A percentile compares a stretch with the other conserved stretches of the same genome.
phyloP scores from a whole-genome alignment of 768 basidiomycete genomes.

The Pleurotus platypus region DNA sequence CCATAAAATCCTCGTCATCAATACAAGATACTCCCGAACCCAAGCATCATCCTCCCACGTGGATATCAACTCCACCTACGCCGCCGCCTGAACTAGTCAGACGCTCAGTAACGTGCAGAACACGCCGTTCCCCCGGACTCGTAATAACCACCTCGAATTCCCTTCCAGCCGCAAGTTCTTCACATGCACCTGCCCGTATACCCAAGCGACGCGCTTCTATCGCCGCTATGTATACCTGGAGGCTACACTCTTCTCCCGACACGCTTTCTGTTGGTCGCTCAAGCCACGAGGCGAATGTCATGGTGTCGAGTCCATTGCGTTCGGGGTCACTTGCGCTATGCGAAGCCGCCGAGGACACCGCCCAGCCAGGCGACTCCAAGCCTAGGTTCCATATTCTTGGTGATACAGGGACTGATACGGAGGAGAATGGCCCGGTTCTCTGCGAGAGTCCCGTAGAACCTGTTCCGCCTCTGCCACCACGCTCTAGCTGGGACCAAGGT shows the following conservation, averaged over 20 bases:
- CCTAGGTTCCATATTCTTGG: conserved; percentile 26
- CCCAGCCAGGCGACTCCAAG: conserved; percentile 16
- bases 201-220: conserved; percentile 39
- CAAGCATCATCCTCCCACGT: conserved; percentile 37
- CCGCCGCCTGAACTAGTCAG: conserved; percentile 43
- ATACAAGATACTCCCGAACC: background rate
- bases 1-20: background rate
- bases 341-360: background rate
- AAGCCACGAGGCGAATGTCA: background rate
- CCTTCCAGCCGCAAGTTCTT: conserved; percentile 37
- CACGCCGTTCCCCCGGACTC: conserved; percentile 25
- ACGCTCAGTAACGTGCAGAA: conserved; percentile 30
- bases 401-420: conserved; percentile 23
- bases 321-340: background rate
- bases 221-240: conserved; percentile 27
- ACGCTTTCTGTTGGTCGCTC: background rate
- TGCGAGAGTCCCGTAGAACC: conserved; percentile 14
- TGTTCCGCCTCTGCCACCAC: conserved; percentile 16
- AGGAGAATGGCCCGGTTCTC: conserved; percentile 18
- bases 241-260: conserved; percentile 2
- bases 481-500: conserved; percentile 18
- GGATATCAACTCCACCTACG: conserved; percentile 59
- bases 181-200: conserved; percentile 22
- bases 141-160: conserved; percentile 39
- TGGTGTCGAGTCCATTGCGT: background rate